Percentiles rank a stretch among this genome's conserved stretches.
Evolutionary conservation across 202 grass and related monocot species (phyloP).

Genomic region (Musa balbisiana): DNA sequence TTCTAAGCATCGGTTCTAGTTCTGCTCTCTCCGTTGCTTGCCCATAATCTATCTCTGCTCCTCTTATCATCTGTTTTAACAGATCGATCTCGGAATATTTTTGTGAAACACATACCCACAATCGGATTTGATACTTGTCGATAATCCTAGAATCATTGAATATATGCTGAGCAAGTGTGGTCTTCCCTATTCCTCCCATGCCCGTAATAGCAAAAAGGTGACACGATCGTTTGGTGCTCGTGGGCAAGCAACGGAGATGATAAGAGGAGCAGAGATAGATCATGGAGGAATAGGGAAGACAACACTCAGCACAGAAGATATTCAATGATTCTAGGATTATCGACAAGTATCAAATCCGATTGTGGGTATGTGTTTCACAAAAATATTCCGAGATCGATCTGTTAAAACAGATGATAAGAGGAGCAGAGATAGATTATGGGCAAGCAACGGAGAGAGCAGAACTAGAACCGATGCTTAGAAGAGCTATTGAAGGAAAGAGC

Average conservation of each 20-base stretch:
- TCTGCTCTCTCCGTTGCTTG: not conserved
- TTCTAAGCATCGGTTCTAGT: constrained; percentile 1
- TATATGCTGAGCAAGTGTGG: constrained; percentile 4
- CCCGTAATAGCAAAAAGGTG: not conserved
- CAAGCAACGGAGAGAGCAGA: not conserved
- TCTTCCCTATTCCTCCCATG: constrained; percentile 16
- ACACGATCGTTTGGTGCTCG: not conserved
- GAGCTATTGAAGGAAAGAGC: not conserved
- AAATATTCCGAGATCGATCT: constrained; percentile 4
- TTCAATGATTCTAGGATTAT: not conserved
- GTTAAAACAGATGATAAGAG: constrained; percentile 1
- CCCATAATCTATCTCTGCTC: not conserved
- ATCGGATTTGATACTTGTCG: not conserved
- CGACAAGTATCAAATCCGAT: not conserved
- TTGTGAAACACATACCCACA: not conserved
- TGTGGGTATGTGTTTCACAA: not conserved
- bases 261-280: no score
- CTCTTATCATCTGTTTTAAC: constrained; percentile 4
- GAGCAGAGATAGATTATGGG: not conserved
- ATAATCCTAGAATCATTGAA: not conserved
- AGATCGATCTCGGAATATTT: constrained; percentile 4
- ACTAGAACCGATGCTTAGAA: not conserved
- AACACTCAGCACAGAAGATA: constrained; percentile 3
- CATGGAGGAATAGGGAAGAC: constrained; percentile 20
- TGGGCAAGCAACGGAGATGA: no score